Base-by-base conservation (phyloP, 495 filamentous ascomycete species). In the Collariella sp. region DNA sequence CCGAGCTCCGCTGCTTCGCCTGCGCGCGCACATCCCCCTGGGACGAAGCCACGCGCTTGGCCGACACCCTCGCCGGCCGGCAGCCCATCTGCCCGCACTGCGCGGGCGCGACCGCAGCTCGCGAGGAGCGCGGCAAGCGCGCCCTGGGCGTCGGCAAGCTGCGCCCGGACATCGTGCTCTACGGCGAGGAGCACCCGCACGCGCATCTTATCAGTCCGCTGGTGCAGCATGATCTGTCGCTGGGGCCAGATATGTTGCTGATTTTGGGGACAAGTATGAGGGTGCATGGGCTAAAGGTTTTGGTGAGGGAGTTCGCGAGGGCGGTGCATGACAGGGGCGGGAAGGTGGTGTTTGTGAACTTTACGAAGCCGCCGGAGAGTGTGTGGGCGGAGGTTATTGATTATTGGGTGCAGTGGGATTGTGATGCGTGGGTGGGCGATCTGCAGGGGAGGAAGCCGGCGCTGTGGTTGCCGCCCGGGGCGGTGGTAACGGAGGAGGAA, bases 361-460 rank as follows among this genome's bases (percentile, higher is more conserved):
- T 81, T 16, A 83, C 83, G 0, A 83, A 83, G 48, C 83, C 83
- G 0, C 71, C 83, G 0, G 81, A 84, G 48, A 86, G 83, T 56
- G 74, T 72, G 1, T 87, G 83, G 83, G 76, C 79, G 1, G 82
- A 84, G 45, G 68, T 85, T 1, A 79, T 87, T 47, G 83, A 87
- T 62, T 82, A 79, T 41, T 85, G 82, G 76, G 74, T 87, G 2
- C 74, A 81, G 26, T 85, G 83, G 81, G 84, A 87, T 52, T 87
- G 83, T 46, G 83, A 87, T 53, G 75, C 70, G n/a, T 87, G 83
- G 82, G 82, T 86, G 13, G 65, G 70, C 22, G 78, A 83, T 50
- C 62, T 86, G 53, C 79, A 77, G 56, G 54, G 68, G 39, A 70
- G 77, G 50, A 76, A 81, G 53, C 71, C 70, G 5, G 76, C 76